These are phyloP conservation scores for Baorangia bicolor DNA, from an alignment of 768 basidiomycete genomes.

Conservation along the genomic window DNA sequence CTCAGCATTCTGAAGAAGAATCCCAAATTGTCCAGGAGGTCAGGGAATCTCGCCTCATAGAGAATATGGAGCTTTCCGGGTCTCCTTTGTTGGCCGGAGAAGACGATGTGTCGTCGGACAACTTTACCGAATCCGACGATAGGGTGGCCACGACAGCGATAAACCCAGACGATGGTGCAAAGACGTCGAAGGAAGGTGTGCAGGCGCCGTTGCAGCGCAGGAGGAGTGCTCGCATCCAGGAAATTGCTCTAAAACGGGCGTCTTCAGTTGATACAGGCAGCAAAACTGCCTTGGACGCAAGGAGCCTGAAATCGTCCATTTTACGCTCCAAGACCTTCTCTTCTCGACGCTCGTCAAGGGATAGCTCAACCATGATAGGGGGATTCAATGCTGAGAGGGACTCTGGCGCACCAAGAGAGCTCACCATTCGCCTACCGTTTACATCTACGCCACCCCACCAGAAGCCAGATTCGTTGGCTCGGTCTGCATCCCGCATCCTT, in stretches of 20 bases:
- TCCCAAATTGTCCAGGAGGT: neutral
- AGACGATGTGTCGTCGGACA: neutral
- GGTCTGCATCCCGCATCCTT: constrained; percentile 22
- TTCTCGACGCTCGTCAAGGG: neutral
- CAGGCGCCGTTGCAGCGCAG: constrained; percentile 11
- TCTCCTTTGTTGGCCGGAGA: constrained; percentile 20
- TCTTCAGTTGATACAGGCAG: constrained; percentile 3
- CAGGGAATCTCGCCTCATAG: constrained; percentile 20
- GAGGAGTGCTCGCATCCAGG: constrained; percentile 26
- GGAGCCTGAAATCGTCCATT: constrained; percentile 7
- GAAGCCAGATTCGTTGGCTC: neutral
- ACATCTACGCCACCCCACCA: constrained; percentile 15
- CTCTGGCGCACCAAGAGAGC: constrained; percentile 9
- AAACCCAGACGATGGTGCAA: neutral
- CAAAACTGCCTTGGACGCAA: neutral
- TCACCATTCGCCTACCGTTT: constrained; percentile 27
- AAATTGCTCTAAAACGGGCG: constrained; percentile 11
- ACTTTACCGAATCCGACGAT: neutral
- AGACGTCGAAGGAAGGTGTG: neutral
- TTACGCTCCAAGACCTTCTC: constrained; percentile 12
- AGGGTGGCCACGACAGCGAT: neutral
- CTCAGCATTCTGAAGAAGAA: neutral
- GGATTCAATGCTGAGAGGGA: neutral
- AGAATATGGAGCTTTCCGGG: constrained; percentile 27
- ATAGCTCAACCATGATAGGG: neutral